Evolutionary conservation across 2,329 filamentous ascomycete genomes (phyloP), one percentile per base, ranked within the genome.

Genomic region (Stromatinia cepivora): DNA sequence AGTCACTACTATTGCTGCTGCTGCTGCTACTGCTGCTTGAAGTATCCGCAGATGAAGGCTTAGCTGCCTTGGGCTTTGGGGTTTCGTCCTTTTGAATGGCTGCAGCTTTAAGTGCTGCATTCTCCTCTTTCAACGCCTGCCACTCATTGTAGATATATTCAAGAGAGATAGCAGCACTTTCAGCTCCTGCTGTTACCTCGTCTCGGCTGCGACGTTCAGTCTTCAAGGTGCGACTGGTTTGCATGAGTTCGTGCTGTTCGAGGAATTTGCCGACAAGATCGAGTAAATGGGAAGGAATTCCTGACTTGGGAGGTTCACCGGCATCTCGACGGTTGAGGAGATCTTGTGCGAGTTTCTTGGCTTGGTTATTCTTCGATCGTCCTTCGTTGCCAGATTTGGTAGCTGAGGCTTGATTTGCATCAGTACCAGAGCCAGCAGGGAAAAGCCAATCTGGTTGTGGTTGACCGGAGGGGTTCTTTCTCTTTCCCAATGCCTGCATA

Each of bases 191-290:
- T 31, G 69, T 63, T 73, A 69, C 71, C 22, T 72, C 71, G 53
- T 74, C 76, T 70, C 76, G 73, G n/a, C 71, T 79, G 81, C 83
- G 77, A 80, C 84, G 82, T 77, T 92, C 88, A 77, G 88, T 87
- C 74, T 83, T 82, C 76, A 93, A 90, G 7, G 87, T 85, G 70
- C 84, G 81, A 76, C 85, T 86, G 58, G 90, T 86, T 70, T 83
- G 82, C 61, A 83, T 79, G 75, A 92, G 90, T n/a, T 87, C 85
- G 78, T 90, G 84, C 58, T 89, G 84, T 54, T 84, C 84, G 63
- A 93, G 83, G 79, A 93, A 93, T 31, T 81, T 80, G 72, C 87
- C 87, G 75, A 93, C 84, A 22, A 92, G 82, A 71, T 88, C 86
- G 77, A 93, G 82, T 48, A 93, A 81, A 78, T 90, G 84, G 39